Evolutionary conservation across 805 yeast genomes (phyloP), one percentile per base, ranked within the genome.

Genomic region (Suhomyces pyralidae): DNA sequence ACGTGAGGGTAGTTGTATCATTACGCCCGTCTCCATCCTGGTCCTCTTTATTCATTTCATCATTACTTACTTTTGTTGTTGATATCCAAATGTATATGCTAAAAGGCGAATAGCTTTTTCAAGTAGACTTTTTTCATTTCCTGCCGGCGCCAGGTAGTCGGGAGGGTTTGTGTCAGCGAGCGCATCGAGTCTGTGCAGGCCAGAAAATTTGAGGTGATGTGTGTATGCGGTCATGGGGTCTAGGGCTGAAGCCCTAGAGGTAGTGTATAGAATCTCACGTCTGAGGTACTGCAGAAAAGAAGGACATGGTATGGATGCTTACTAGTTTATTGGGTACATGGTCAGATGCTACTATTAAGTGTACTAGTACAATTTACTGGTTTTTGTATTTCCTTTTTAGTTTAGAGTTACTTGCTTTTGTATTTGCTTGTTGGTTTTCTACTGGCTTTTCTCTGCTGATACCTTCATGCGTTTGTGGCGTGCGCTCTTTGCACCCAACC

Each of bases 401-500:
- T 28, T 9, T 26, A 26, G 28, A 28, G 10, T 10, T 28, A 12
- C n/a, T 12, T 10, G 32, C 14, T 7, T 28, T 10, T 28, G 5
- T 28, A 3, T 28, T 28, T 10, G 12, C 14, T 28, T 10, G 10
- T 26, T 10, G 4, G 14, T 28, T 10, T 28, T 3, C 30, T 7
- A 38, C 42, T 19, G 22, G 7, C 42, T 71, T 57, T 64, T 65
- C 55, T 79, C 83, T 19, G 79, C 81, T 51, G 66, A 71, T 20
- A 38, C 34, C 55, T 67, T 76, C 71, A 71, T 73, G 58, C 72
- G 77, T 17, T 52, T 57, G 62, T 80, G 83, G 61, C 86, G 73
- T 40, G 63, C 68, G 55, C 66, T 62, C 64, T 80, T 81, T 17
- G 81, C 83, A 52, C 66, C 72, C 5, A 82, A 80, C 22, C 86